These are phyloP conservation scores for Fusarium paranaense DNA, from an alignment of 2,329 filamentous ascomycete genomes.

Conservation along the genomic window DNA sequence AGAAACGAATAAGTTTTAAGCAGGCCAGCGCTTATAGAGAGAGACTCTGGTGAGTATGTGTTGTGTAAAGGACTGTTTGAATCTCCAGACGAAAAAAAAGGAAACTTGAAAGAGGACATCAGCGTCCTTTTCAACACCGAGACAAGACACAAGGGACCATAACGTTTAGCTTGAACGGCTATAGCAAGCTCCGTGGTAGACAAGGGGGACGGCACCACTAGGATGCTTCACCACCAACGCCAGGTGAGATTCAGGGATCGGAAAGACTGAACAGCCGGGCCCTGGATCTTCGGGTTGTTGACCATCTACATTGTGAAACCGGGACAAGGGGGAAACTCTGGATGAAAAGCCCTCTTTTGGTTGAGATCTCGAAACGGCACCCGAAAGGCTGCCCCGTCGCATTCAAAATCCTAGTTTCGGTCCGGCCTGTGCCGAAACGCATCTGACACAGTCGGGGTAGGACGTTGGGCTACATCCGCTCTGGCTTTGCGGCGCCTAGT, in stretches of 20 bases:
- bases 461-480: not conserved
- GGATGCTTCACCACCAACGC: slow-evolving; percentile 25
- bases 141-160: not conserved
- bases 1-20: slow-evolving; percentile 22
- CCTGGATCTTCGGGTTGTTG: slow-evolving; percentile 1
- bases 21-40: slow-evolving; percentile 39
- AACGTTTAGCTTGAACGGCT: slow-evolving; percentile 9
- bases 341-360: not conserved
- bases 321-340: not conserved
- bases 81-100: slow-evolving; percentile 3
- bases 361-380: not conserved
- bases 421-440: not conserved
- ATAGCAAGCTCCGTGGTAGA: slow-evolving; percentile 24
- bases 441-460: not conserved
- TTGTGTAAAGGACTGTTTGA: slow-evolving; percentile 26
- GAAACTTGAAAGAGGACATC: not conserved
- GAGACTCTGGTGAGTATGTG: slow-evolving; percentile 16
- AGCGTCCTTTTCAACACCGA: not conserved
- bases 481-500: not conserved
- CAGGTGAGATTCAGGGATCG: slow-evolving; percentile 25
- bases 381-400: not conserved
- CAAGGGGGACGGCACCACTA: slow-evolving; percentile 2
- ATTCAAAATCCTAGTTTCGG: not conserved
- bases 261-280: slow-evolving; percentile 28
- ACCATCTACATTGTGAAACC: slow-evolving; percentile 4